These are phyloP conservation scores for Scedosporium apiospermum DNA, from an alignment of 2,329 filamentous ascomycete genomes.

Conservation along the genomic window DNA sequence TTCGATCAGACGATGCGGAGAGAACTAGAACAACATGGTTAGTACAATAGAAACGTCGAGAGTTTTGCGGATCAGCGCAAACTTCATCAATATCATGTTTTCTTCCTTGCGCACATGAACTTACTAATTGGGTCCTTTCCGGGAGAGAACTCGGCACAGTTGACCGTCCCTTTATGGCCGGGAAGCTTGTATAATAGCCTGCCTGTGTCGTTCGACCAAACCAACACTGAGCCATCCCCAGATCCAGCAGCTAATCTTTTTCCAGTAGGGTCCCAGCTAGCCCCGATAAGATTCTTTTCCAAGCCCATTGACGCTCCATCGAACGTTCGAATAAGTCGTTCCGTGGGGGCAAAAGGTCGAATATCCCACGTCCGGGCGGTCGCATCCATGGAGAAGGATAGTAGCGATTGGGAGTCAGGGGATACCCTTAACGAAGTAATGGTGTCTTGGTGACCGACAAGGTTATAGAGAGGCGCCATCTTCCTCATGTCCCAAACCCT, in stretches of 20 bases:
- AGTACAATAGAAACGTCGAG: constrained; percentile 14
- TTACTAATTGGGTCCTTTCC: constrained; percentile 78
- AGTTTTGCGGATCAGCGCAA: too few species aligned
- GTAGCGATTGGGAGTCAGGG: constrained; percentile 79
- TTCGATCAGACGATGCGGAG: constrained; percentile 83
- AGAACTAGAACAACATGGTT: constrained; percentile 52
- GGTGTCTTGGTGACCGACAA: constrained; percentile 86
- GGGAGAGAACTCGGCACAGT: constrained; percentile 86
- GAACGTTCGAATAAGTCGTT: constrained; percentile 77
- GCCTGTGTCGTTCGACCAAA: constrained; percentile 83
- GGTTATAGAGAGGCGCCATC: constrained; percentile 76
- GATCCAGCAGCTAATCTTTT: constrained; percentile 83
- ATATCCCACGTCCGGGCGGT: constrained; percentile 96
- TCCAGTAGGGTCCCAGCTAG: constrained; percentile 81
- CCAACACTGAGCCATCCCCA: constrained; percentile 80
- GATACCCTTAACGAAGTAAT: constrained; percentile 86
- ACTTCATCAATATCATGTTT: not conserved
- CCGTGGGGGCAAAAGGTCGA: constrained; percentile 81
- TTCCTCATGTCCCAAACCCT: constrained; percentile 96
- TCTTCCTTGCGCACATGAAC: constrained; percentile 24
- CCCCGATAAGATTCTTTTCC: constrained; percentile 84
- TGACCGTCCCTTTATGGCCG: constrained; percentile 90
- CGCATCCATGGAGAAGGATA: constrained; percentile 90
- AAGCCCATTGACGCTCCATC: constrained; percentile 82
- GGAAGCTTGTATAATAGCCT: constrained; percentile 92